These are phyloP conservation scores for Lachnellula subtilissima DNA, from an alignment of 2,329 filamentous ascomycete species.

Conservation along the genomic window DNA sequence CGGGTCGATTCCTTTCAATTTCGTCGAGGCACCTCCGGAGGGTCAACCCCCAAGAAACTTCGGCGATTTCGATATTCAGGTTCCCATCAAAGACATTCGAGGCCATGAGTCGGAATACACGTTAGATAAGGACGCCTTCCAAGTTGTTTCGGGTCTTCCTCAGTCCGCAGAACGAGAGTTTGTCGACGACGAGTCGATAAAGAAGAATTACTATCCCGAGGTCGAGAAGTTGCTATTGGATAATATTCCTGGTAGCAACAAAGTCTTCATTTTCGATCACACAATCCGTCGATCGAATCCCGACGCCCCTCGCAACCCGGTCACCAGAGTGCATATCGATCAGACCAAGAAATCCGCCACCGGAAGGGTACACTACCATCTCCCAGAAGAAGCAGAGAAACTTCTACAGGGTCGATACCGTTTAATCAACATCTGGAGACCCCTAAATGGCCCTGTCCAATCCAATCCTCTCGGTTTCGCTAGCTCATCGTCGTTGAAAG, in stretches of 20 bases:
- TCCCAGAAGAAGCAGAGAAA: conserved; percentile 57
- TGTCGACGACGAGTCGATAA: conserved; percentile 63
- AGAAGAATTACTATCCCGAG: conserved; percentile 76
- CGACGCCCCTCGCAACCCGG: conserved; percentile 59
- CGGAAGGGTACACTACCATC: conserved; percentile 65
- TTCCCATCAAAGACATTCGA: conserved; percentile 65
- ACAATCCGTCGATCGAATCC: conserved; percentile 68
- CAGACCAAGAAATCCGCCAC: conserved; percentile 66
- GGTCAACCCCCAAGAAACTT: conserved; percentile 29
- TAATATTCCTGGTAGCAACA: conserved; percentile 59
- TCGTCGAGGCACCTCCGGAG: conserved; percentile 40
- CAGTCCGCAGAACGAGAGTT: conserved; percentile 57
- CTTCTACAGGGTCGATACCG: conserved; percentile 67
- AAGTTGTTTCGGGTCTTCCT: conserved; percentile 54
- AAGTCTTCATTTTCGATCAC: conserved; percentile 78
- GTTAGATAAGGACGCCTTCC: conserved; percentile 73
- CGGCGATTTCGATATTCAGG: conserved; percentile 25
- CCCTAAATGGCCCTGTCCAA: conserved; percentile 31
- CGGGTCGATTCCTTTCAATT: conserved; percentile 50
- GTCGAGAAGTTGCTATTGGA: conserved; percentile 67
- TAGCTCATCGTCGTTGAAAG: conserved; percentile 23
- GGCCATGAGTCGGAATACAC: conserved; percentile 61
- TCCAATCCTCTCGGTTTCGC: conserved; percentile 29
- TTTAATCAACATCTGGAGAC: conserved; percentile 79
- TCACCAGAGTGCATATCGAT: conserved; percentile 74